Conservation (phyloP, 2,329 filamentous ascomycete species). For the Alternaria arborescens region DNA sequence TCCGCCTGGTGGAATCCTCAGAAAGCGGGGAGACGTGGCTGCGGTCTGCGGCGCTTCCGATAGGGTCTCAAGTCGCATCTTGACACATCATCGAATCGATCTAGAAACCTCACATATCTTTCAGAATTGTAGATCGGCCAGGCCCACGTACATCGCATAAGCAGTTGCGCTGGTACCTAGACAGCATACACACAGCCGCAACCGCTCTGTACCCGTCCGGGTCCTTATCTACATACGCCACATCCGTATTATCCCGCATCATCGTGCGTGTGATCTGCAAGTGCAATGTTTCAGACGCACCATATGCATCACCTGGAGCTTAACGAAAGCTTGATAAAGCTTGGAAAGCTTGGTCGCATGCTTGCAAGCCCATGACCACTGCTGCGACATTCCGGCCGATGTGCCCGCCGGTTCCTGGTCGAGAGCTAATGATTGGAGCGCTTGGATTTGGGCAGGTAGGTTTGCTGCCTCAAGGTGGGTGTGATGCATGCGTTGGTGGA, state of each 20-base stretch:
- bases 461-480: background rate
- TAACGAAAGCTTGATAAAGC: slow-evolving; percentile 11
- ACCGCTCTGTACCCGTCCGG: background rate
- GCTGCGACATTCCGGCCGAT: background rate
- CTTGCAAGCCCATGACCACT: slow-evolving; percentile 8
- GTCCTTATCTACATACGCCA: background rate
- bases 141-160: background rate
- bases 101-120: background rate
- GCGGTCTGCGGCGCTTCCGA: background rate
- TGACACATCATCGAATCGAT: background rate
- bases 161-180: background rate
- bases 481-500: slow-evolving; percentile 6
- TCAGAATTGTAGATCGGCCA: background rate
- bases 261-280: slow-evolving; percentile 4
- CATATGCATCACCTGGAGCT: background rate
- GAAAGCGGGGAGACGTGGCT: background rate
- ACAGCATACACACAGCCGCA: background rate
- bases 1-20: background rate
- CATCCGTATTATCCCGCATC: background rate
- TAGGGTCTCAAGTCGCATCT: background rate
- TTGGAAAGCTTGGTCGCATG: slow-evolving; percentile 18
- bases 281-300: slow-evolving; percentile 2
- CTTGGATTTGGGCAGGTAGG: background rate
- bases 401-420: background rate
- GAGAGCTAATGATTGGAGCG: background rate